Base-by-base conservation (phyloP, 148 eudicot genomes). In the Oxyria digyna region DNA sequence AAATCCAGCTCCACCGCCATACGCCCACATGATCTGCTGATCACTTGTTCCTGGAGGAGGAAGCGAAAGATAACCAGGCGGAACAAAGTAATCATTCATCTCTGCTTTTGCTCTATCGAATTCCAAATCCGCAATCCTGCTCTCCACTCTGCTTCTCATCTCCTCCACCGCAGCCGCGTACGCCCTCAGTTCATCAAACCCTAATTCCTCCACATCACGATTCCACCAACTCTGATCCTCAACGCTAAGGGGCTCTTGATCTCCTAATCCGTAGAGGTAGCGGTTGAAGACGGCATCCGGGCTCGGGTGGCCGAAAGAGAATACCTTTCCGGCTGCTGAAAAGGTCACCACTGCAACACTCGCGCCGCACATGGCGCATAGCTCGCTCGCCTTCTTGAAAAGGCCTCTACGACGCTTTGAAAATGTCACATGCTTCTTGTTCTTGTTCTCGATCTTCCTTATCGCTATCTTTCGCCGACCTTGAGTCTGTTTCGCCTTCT, bases 321-420 rank as follows among this genome's bases (percentile, higher is more conserved):
- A 63, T 20, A 33, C 67, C 37, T 63, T 63, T 4, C 67, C 67
- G 37, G 40, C 67, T 17, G 29, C 67, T 15, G 67, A 63, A 41
- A 29, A 63, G 1, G 67, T 31, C 40, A 63, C 24, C 20, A 63
- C 24, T 4, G 67, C 67, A 14, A 63, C 40, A 9, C 35, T 38
- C 13, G 67, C 67, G 17, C 67, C 67, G 35, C 67, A 63, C 18
- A 63, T 18, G 20, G 32, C 37, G 40, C 67, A 63, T 33, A 63
- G 67, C 37, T 63, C 67, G 67, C 67, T 63, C 18, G 67, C 67
- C 17, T 63, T 63, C n/a, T 29, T 26, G 40, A 63, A 63, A 29
- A 63, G 67, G 3, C 67, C 67, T 1, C 0, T 8, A 0, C 67
- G 67, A 1, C 67, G 67, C 40, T 63, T 63, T 12, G 67, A 63